phyloP scores from a whole-genome alignment of 306 rosid species.

The Castanea sativa region DNA sequence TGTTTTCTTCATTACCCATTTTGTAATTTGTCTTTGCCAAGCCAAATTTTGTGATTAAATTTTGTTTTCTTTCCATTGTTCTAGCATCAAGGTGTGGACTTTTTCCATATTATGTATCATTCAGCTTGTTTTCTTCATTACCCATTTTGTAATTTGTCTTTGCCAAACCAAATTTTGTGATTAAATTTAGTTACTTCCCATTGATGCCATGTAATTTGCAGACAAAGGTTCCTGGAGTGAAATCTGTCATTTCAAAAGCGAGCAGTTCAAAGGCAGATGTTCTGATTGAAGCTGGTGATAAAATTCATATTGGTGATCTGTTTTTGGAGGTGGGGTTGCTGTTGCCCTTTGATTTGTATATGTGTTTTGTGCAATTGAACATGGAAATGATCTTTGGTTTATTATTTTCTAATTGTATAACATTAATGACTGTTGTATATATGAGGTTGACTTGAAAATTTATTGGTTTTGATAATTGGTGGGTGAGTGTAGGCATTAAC shows the following conservation, averaged over 20 bases:
- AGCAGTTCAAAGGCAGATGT: conserved; percentile 81
- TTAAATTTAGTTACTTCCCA: not conserved
- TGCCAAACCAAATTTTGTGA: not conserved
- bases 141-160: too few species aligned
- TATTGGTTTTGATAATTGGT: not conserved
- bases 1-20: too few species aligned
- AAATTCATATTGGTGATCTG: conserved; percentile 64
- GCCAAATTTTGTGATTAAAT: not conserved
- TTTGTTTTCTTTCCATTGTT: too few species aligned
- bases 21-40: too few species aligned
- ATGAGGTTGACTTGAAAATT: not conserved
- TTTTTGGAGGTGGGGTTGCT: conserved; percentile 66
- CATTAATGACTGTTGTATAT: not conserved
- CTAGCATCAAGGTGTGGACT: not conserved
- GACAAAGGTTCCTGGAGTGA: conserved; percentile 67
- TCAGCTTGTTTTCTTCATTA: too few species aligned
- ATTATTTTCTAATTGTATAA: not conserved
- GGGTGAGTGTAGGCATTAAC: not conserved
- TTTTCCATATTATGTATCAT: not conserved
- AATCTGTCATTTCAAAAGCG: conserved; percentile 83
- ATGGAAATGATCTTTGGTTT: not conserved
- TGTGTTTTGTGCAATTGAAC: not conserved
- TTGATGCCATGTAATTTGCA: conserved; percentile 21
- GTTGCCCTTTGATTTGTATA: not conserved
- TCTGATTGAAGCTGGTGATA: conserved; percentile 56